These are phyloP conservation scores for Hanseniaspora uvarum DNA, from an alignment of 1,139 yeast genomes.

Conservation along the genomic window DNA sequence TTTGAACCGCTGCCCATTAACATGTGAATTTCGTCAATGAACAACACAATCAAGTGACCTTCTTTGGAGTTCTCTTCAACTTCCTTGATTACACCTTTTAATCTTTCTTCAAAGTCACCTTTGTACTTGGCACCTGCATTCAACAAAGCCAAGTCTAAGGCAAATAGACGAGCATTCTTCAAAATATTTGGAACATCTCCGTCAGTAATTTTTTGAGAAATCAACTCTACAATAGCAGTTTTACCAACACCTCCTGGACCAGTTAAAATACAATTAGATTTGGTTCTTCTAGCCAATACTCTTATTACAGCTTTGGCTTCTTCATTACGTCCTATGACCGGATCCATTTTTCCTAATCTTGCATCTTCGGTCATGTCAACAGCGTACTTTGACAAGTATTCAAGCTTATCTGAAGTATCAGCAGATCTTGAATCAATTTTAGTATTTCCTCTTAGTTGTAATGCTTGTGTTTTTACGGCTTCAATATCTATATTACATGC, in stretches of 20 bases:
- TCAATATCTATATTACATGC: constrained; percentile 61
- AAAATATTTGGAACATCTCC: constrained; percentile 88
- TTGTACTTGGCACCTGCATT: constrained; percentile 98
- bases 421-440: constrained; percentile 91
- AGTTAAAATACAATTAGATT: constrained; percentile 88
- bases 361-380: constrained; percentile 89
- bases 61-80: constrained; percentile 56
- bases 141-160: constrained; percentile 87
- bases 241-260: constrained; percentile 99
- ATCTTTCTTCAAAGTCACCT: constrained; percentile 97
- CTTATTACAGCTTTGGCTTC: constrained; percentile 92
- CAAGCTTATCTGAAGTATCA: constrained; percentile 75
- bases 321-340: constrained; percentile 97
- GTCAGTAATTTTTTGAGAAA: constrained; percentile 91
- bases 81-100: constrained; percentile 90
- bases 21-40: constrained; percentile 97
- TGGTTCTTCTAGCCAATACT: constrained; percentile 87
- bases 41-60: constrained; percentile 71
- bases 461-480: constrained; percentile 68
- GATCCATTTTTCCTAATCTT: constrained; percentile 87
- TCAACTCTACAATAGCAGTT: constrained; percentile 96
- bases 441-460: constrained; percentile 78
- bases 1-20: constrained; percentile 93
- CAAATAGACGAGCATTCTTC: constrained; percentile 67
- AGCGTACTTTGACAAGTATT: constrained; percentile 80